These are phyloP conservation scores for Capsicum rhomboideum DNA, from an alignment of 257 asterid genomes.

Conservation along the genomic window DNA sequence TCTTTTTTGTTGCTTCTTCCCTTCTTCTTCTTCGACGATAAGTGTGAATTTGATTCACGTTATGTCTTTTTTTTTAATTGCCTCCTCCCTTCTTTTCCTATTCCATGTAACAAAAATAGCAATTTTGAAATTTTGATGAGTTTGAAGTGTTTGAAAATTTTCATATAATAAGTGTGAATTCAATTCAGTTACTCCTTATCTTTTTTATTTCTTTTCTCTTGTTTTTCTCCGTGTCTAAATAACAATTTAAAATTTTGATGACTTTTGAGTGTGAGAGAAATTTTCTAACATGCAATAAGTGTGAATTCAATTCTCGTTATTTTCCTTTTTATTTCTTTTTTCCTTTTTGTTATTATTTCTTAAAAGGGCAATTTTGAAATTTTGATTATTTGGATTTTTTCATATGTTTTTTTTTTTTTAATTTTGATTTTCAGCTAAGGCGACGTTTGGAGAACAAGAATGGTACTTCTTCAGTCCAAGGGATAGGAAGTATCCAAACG, in stretches of 20 bases:
- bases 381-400: no score
- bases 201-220: not conserved
- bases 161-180: not conserved
- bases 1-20: not conserved
- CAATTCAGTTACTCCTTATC: not conserved
- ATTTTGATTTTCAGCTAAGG: conserved; percentile 21
- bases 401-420: not conserved
- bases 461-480: conserved; percentile 50
- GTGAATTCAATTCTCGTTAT: not conserved
- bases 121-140: not conserved
- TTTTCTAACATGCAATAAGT: not conserved
- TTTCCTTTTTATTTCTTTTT: not conserved
- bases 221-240: not conserved
- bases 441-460: conserved; percentile 43
- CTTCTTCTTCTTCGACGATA: not conserved
- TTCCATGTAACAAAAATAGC: not conserved
- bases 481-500: conserved; percentile 44
- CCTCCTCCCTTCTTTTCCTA: no score
- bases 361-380: no score
- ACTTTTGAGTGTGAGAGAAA: not conserved
- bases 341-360: not conserved
- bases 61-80: not conserved
- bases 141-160: not conserved
- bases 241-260: not conserved
- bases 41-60: not conserved